Base-by-base conservation (phyloP, 768 basidiomycete genomes). In the Lactifluus rugatus region DNA sequence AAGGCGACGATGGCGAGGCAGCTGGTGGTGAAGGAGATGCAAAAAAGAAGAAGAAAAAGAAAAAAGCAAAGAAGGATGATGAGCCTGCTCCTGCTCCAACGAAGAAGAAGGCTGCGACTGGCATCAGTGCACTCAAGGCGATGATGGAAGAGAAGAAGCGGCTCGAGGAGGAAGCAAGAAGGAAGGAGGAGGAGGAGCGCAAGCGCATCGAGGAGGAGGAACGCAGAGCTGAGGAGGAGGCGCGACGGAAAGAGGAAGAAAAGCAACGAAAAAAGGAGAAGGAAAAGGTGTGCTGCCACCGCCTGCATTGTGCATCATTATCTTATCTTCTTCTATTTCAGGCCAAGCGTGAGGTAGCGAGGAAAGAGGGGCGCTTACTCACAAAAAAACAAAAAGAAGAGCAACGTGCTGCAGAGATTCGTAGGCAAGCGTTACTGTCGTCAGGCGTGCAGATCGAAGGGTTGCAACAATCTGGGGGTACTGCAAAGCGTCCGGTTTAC, bases 351-450 rank as follows among this genome's bases (percentile, higher is more conserved):
- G 94, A 96, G 65, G 69, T 87, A 52, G 85, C 89, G 14, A 92
- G 89, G 79, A 95, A 93, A 70, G 94, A 98, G 73, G 96, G 96
- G 23, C 82, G 88, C 47, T 74, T 95, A 25, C 78, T 98, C 50
- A 98, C 95, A n/a, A 93, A 95, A 71, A 96, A 94, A 72, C 94
- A 98, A 70, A 95, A 93, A 71, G 88, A 91, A 67, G 94, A 97
- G 70, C 85, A 80, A 65, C 89, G 88, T 21, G 87, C 84, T 63
- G 93, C 92, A 2, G 94, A 97, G 70, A 82, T 91, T 31, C 85
- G 93, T 56, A 89, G 84, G 68, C 83, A 95, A 68, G 94, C 95
- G 2, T 80, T 98, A 52, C 77, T 98, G 50, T 87, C 89, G 19
- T 87, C 89, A 36, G 93, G 93, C 50, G 87, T 88, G 48, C 84